Conservation (phyloP, 2,329 filamentous ascomycete species). For the Stemphylium vesicarium region DNA sequence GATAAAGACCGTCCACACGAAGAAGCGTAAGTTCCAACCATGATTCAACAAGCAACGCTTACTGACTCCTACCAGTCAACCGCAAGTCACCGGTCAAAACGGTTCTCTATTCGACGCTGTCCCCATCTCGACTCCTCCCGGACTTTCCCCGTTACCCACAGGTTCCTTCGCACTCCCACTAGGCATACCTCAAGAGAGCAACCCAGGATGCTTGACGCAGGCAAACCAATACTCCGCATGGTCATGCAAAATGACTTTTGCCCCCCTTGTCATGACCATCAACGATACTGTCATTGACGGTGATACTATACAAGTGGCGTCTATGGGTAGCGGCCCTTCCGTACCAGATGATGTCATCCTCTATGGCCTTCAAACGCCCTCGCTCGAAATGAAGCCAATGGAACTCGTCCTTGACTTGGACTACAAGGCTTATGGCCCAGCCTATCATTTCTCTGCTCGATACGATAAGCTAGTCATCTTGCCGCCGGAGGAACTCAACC, state of each 20-base stretch:
- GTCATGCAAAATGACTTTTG: conserved; percentile 55
- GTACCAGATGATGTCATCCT: conserved; percentile 54
- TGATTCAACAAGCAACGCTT: not conserved
- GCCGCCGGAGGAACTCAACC: conserved; percentile 46
- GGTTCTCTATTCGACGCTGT: conserved; percentile 58
- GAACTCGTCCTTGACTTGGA: conserved; percentile 64
- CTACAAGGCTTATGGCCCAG: conserved; percentile 63
- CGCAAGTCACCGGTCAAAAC: conserved; percentile 56
- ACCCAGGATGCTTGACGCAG: conserved; percentile 57
- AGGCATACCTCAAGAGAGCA: conserved; percentile 54
- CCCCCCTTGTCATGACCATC: conserved; percentile 40
- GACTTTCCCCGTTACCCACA: conserved; percentile 56
- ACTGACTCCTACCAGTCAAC: conserved; percentile 35
- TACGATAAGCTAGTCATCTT: conserved; percentile 71
- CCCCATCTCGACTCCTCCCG: conserved; percentile 55
- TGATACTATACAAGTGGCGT: conserved; percentile 23
- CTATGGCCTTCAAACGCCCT: conserved; percentile 69
- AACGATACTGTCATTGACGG: conserved; percentile 23
- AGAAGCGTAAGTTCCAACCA: conserved; percentile 36
- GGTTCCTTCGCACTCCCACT: conserved; percentile 59
- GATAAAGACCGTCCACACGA: conserved; percentile 24
- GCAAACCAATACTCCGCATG: conserved; percentile 56
- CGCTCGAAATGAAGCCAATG: conserved; percentile 57
- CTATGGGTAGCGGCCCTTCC: conserved; percentile 30
- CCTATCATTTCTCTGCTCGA: conserved; percentile 66